Conservation (phyloP, 2,329 filamentous ascomycete genomes). For the Kalmusia sp. region DNA sequence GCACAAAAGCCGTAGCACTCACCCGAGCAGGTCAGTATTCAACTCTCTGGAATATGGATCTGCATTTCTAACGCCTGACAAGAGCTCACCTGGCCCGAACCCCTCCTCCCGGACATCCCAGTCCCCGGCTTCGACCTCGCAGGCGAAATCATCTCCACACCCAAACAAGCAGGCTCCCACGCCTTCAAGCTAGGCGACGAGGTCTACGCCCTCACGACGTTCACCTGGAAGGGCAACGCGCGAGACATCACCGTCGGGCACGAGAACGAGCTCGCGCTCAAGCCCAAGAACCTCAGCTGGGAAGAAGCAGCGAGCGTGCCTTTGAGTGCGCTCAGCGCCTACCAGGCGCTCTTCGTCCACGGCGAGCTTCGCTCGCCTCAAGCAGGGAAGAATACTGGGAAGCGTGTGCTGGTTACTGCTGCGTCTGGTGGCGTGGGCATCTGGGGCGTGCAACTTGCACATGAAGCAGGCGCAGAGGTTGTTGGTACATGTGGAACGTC, state of each 20-base stretch:
- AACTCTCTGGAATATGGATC: too few species aligned
- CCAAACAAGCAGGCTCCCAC: conserved; percentile 27
- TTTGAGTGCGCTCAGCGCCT: conserved; percentile 52
- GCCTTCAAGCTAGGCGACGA: conserved; percentile 47
- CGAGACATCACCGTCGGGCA: conserved; percentile 46
- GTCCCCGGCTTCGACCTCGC: conserved; percentile 54
- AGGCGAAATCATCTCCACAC: conserved; percentile 47
- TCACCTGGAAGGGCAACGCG: conserved; percentile 45
- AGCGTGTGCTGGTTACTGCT: conserved; percentile 53
- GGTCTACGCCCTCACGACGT: conserved; percentile 31
- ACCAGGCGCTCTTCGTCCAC: conserved; percentile 49
- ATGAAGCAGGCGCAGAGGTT: conserved; percentile 47
- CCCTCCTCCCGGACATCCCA: conserved; percentile 31
- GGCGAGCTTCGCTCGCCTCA: conserved; percentile 10
- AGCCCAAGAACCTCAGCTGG: conserved; percentile 45
- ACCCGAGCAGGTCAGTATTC: too few species aligned
- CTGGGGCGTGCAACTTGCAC: conserved; percentile 54
- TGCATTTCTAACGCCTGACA: too few species aligned
- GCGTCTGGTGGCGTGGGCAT: conserved; percentile 55
- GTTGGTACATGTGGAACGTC: conserved; percentile 48
- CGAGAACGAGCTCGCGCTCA: conserved; percentile 47
- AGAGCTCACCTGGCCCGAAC: conserved; percentile 54
- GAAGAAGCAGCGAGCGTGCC: conserved; percentile 49
- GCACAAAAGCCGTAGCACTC: conserved; percentile 47
- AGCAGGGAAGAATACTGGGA: conserved; percentile 21